A percentile compares a stretch with the other conserved stretches of the same genome.
phyloP scores from a whole-genome alignment of 2,329 filamentous ascomycete species.

The Aureobasidium mangrovei region DNA sequence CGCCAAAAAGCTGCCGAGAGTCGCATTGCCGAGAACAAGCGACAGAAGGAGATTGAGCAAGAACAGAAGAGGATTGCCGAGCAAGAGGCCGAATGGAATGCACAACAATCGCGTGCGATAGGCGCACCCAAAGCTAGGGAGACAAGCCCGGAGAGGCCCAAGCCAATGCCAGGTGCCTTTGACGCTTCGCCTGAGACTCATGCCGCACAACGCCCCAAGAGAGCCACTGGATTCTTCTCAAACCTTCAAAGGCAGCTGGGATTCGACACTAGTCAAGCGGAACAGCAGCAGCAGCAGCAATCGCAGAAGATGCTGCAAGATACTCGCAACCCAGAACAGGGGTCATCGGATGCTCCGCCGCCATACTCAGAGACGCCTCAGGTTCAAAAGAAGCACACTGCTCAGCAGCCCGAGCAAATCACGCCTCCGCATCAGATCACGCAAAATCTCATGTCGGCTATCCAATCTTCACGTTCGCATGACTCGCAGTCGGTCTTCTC shows the following conservation, averaged over 20 bases:
- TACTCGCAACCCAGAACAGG: not conserved
- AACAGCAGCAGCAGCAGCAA: constrained; percentile 26
- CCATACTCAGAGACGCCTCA: constrained; percentile 23
- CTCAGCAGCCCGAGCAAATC: constrained; percentile 25
- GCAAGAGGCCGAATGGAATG: constrained; percentile 18
- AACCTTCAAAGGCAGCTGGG: constrained; percentile 60
- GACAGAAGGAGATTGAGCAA: constrained; percentile 58
- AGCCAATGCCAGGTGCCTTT: constrained; percentile 66
- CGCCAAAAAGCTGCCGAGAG: constrained; percentile 81
- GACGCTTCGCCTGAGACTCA: constrained; percentile 49
- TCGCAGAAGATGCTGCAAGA: constrained; percentile 20
- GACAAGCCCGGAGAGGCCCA: constrained; percentile 24
- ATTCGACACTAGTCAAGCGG: constrained; percentile 46
- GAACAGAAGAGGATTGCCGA: constrained; percentile 42
- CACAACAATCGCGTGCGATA: not conserved
- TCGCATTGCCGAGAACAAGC: constrained; percentile 73
- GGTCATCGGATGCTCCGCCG: constrained; percentile 23
- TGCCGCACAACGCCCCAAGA: constrained; percentile 18
- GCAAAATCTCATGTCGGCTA: constrained; percentile 66
- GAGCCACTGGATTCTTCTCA: constrained; percentile 55
- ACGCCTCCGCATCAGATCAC: constrained; percentile 44
- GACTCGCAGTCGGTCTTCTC: constrained; percentile 66
- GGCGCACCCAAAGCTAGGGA: not conserved
- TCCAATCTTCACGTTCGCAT: constrained; percentile 68
- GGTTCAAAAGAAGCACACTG: constrained; percentile 20